These are phyloP conservation scores for Phytophthora tubulina DNA, from an alignment of 352 stramenopile species.

Conservation along the genomic window DNA sequence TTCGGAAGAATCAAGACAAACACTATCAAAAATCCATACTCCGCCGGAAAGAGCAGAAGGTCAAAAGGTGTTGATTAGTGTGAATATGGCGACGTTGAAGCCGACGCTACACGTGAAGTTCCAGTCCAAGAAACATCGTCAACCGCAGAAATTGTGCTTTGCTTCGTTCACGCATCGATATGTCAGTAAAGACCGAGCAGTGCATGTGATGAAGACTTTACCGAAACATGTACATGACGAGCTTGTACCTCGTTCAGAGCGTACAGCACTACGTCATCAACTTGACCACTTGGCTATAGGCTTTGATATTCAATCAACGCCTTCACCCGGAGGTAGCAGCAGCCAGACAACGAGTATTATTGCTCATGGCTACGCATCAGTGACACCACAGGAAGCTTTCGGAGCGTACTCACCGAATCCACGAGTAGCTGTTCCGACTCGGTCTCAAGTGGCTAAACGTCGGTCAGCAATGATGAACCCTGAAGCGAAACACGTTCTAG, in stretches of 20 bases:
- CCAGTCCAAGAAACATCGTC: constrained; percentile 42
- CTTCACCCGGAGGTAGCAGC: constrained; percentile 36
- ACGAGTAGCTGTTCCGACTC: constrained; percentile 11
- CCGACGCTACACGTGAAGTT: constrained; percentile 39
- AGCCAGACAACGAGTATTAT: constrained; percentile 52
- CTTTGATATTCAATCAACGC: constrained; percentile 59
- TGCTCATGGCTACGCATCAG: constrained; percentile 61
- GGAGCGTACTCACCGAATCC: constrained; percentile 22
- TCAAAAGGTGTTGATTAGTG: constrained; percentile 42
- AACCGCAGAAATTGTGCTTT: constrained; percentile 55
- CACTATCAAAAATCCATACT: constrained; percentile 18
- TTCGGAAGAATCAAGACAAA: constrained; percentile 36
- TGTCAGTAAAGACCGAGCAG: constrained; percentile 49
- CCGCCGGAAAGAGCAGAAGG: constrained; percentile 8
- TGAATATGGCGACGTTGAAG: constrained; percentile 45
- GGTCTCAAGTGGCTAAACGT: constrained; percentile 36
- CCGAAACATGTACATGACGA: constrained; percentile 66
- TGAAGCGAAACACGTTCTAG: constrained; percentile 60
- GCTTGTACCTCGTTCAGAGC: constrained; percentile 48
- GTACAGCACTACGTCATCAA: constrained; percentile 55
- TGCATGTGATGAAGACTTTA: constrained; percentile 74
- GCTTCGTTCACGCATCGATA: constrained; percentile 60
- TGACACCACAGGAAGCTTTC: constrained; percentile 45
- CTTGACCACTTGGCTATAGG: constrained; percentile 67
- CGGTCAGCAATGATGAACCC: constrained; percentile 61